Evolutionary conservation across 1,284 basidiomycete genomes (phyloP).

Genomic region (Schizophyllum amplum): DNA sequence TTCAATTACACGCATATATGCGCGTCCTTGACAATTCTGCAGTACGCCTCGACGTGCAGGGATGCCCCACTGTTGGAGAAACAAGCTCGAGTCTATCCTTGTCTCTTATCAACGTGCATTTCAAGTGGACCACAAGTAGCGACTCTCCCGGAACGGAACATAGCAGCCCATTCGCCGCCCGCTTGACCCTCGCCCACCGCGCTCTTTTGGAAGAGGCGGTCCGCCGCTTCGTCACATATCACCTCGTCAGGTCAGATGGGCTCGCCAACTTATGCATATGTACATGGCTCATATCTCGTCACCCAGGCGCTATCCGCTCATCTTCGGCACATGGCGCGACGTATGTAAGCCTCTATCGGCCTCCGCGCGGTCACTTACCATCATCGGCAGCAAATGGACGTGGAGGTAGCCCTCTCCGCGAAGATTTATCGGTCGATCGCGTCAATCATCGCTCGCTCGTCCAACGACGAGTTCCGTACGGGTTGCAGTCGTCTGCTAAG

Average conservation of each 20-base stretch:
- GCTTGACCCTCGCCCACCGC: constrained; percentile 41
- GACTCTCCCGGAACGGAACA: constrained; percentile 8
- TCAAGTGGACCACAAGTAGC: constrained; percentile 44
- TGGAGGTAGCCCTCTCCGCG: constrained; percentile 40
- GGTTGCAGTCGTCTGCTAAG: constrained; percentile 37
- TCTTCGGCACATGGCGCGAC: constrained; percentile 61
- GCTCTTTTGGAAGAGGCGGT: constrained; percentile 43
- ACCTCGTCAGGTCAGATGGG: constrained; percentile 47
- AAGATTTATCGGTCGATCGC: constrained; percentile 44
- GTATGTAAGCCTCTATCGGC: constrained; percentile 26
- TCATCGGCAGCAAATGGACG: constrained; percentile 43
- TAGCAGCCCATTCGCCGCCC: constrained; percentile 38
- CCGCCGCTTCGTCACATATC: constrained; percentile 44
- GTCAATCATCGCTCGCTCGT: constrained; percentile 45
- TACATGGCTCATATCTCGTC: constrained; percentile 7
- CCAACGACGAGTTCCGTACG: constrained; percentile 34
- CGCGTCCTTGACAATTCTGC: background rate
- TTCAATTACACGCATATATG: no score
- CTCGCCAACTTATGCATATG: constrained; percentile 6
- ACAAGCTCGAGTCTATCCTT: constrained; percentile 25
- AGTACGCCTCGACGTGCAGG: constrained; percentile 41
- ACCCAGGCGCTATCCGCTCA: constrained; percentile 60
- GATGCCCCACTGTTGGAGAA: constrained; percentile 23
- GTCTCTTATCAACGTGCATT: constrained; percentile 39
- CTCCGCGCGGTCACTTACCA: constrained; percentile 4